Conservation (phyloP, 2,329 filamentous ascomycete genomes). For the Colletotrichum chlorophyti region DNA sequence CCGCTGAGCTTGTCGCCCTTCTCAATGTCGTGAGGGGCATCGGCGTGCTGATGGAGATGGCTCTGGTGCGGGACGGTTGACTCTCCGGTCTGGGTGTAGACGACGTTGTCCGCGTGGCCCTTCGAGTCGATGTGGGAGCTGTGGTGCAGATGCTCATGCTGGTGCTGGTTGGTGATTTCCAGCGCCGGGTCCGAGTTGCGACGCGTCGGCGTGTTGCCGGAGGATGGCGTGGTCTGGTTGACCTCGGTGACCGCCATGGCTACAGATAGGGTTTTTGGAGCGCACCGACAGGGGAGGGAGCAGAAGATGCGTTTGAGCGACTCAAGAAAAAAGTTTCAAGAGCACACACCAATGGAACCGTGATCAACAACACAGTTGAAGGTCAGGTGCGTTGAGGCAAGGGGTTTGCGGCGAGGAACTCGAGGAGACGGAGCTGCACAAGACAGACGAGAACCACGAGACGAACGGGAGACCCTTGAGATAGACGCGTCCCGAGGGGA, state of each 20-base stretch:
- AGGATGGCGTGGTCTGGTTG: conserved; percentile 14
- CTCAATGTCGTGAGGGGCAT: conserved; percentile 32
- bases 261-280: conserved; percentile 1
- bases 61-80: conserved; percentile 45
- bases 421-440: conserved; percentile 14
- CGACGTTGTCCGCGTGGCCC: conserved; percentile 48
- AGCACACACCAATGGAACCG: not conserved
- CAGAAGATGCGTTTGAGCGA: not conserved
- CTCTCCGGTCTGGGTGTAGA: conserved; percentile 52
- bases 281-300: not conserved
- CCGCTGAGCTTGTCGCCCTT: conserved; percentile 32
- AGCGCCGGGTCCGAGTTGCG: conserved; percentile 41
- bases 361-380: conserved; percentile 11
- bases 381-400: not conserved
- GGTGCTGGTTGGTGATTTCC: conserved; percentile 48
- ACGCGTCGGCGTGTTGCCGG: conserved; percentile 28
- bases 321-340: not conserved
- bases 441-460: conserved; percentile 16
- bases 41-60: conserved; percentile 38
- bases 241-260: conserved; percentile 25
- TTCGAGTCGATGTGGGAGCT: conserved; percentile 40
- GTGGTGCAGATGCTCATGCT: conserved; percentile 52
- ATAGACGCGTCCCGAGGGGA: conserved; percentile 7
- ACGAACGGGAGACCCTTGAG: not conserved
- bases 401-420: conserved; percentile 9